These are phyloP conservation scores for Takashimella tepidaria DNA, from an alignment of 1,284 basidiomycete genomes.

Conservation along the genomic window DNA sequence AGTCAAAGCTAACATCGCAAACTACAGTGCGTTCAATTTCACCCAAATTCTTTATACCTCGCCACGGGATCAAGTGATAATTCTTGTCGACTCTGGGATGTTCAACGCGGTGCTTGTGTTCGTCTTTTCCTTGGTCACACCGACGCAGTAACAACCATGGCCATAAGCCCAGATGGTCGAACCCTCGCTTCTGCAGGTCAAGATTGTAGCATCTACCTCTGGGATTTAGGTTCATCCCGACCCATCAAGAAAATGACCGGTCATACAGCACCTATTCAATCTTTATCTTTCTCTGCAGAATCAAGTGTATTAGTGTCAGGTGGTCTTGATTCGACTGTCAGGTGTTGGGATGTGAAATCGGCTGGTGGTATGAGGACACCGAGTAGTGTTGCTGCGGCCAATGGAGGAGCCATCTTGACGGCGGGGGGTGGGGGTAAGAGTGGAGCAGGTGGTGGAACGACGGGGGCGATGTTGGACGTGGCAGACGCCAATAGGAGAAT, in stretches of 20 bases:
- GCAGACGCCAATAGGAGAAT: neutral
- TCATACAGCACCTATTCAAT: slow-evolving; percentile 81
- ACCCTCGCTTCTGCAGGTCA: slow-evolving; percentile 91
- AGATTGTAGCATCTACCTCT: slow-evolving; percentile 87
- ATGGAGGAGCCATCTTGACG: neutral
- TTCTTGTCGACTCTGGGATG: slow-evolving; percentile 95
- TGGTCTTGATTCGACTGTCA: slow-evolving; percentile 85
- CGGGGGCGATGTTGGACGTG: neutral
- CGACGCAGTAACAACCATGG: slow-evolving; percentile 78
- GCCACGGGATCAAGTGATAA: slow-evolving; percentile 95
- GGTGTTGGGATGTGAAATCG: slow-evolving; percentile 91
- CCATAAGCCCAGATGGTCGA: slow-evolving; percentile 87
- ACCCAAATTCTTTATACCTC: slow-evolving; percentile 95
- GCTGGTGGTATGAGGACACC: slow-evolving; percentile 57
- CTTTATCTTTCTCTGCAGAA: slow-evolving; percentile 86
- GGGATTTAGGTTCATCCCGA: slow-evolving; percentile 90
- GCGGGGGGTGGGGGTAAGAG: neutral
- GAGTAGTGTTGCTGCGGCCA: slow-evolving; percentile 3
- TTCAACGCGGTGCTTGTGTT: slow-evolving; percentile 90
- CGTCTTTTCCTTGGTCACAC: slow-evolving; percentile 95
- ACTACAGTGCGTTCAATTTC: slow-evolving; percentile 82
- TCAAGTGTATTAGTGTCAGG: slow-evolving; percentile 85
- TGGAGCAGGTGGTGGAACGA: neutral
- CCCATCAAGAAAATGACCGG: slow-evolving; percentile 97
- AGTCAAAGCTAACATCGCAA: slow-evolving; percentile 5